phyloP scores from a whole-genome alignment of 164 flowering plant genomes.

The Umbellularia californica region DNA sequence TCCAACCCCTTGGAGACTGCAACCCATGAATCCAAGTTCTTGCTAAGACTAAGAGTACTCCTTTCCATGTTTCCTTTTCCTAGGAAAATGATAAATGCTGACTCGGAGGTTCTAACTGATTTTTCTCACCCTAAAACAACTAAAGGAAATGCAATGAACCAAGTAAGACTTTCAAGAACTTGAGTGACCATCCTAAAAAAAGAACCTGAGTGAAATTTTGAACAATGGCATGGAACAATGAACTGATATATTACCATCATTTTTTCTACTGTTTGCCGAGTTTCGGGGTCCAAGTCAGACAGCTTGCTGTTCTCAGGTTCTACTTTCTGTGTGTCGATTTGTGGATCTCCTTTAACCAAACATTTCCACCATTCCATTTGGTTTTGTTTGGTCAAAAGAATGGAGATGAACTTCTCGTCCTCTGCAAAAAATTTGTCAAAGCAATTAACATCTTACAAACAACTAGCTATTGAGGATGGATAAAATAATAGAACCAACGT shows the following conservation, averaged over 20 bases:
- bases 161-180: no score
- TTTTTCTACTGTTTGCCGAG: constrained; percentile 82
- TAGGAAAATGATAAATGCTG: no score
- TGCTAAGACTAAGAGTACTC: neutral
- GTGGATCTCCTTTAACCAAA: constrained; percentile 85
- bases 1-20: neutral
- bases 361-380: constrained; percentile 98
- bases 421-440: constrained; percentile 36
- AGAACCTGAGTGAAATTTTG: no score
- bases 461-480: no score
- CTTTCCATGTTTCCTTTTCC: no score
- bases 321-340: constrained; percentile 86
- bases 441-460: neutral
- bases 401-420: constrained; percentile 63
- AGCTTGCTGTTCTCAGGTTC: constrained; percentile 91
- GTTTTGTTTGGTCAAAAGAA: constrained; percentile 79
- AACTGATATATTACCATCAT: constrained; percentile 70
- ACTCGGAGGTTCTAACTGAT: no score
- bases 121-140: no score
- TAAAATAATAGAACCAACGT: neutral
- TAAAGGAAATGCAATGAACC: no score
- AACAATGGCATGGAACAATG: no score
- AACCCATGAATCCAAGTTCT: neutral
- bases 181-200: no score
- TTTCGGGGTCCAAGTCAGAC: constrained; percentile 83